Percentiles rank a stretch among this genome's conserved stretches.
Conservation (phyloP, 768 basidiomycete genomes). For the Tricholoma flavovirens region DNA sequence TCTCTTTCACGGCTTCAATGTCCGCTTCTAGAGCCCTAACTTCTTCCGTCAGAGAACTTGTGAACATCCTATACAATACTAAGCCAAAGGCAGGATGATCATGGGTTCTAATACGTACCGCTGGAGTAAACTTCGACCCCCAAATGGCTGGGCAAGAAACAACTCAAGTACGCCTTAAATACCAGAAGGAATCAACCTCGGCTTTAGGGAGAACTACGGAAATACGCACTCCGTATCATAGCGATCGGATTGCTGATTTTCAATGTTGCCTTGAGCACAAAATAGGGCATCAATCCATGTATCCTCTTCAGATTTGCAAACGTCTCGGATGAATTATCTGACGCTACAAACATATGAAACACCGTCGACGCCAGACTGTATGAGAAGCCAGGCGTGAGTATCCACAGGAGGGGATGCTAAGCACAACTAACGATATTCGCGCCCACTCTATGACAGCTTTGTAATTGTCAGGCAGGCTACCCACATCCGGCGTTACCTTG, state of each 20-base stretch:
- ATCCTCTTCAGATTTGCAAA: slow-evolving; percentile 85
- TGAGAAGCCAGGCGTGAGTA: slow-evolving; percentile 1
- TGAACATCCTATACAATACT: slow-evolving; percentile 73
- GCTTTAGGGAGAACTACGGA: slow-evolving; percentile 1
- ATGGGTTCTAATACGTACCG: slow-evolving; percentile 39
- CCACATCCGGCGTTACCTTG: slow-evolving; percentile 70
- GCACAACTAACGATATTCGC: slow-evolving; percentile 76
- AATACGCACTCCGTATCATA: slow-evolving; percentile 79
- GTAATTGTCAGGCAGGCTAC: slow-evolving; percentile 78
- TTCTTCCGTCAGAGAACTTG: slow-evolving; percentile 86
- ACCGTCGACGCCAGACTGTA: slow-evolving; percentile 88
- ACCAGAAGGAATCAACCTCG: neutral
- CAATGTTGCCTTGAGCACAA: slow-evolving; percentile 88
- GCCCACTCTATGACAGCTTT: slow-evolving; percentile 94
- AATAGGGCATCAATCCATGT: slow-evolving; percentile 97
- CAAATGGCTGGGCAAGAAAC: slow-evolving; percentile 96
- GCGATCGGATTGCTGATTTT: slow-evolving; percentile 92
- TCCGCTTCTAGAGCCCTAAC: slow-evolving; percentile 80
- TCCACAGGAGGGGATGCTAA: neutral
- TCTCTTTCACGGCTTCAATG: slow-evolving; percentile 80
- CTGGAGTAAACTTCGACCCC: slow-evolving; percentile 86
- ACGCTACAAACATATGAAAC: slow-evolving; percentile 91
- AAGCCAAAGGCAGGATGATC: neutral
- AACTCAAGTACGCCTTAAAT: slow-evolving; percentile 75
- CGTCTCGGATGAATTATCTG: slow-evolving; percentile 87